Percentiles rank a stretch among this genome's conserved stretches.
Evolutionary conservation across 2,329 filamentous ascomycete genomes (phyloP).

Genomic region (Nothopassalora personata): DNA sequence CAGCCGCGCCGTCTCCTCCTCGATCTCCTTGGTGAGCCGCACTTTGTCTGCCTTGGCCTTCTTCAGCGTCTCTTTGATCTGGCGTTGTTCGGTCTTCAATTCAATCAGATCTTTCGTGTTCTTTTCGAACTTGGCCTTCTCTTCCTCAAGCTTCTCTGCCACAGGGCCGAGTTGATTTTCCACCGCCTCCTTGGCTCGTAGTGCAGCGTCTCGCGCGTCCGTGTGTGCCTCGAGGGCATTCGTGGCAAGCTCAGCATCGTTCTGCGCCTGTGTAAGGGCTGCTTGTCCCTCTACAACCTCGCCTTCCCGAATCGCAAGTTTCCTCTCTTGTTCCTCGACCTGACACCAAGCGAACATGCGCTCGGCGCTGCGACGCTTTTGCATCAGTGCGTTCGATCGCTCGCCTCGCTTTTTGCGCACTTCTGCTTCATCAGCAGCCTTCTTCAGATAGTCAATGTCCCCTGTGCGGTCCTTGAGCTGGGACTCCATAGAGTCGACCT

Average conservation of each 20-base stretch:
- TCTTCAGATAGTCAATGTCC: conserved; percentile 59
- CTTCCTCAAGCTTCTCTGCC: conserved; percentile 44
- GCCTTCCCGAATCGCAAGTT: conserved; percentile 26
- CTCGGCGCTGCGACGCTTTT: conserved; percentile 54
- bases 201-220: conserved; percentile 35
- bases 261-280: conserved; percentile 42
- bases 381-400: conserved; percentile 58
- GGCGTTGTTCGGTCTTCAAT: conserved; percentile 54
- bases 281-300: conserved; percentile 36
- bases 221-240: conserved; percentile 42
- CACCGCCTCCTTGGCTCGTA: conserved; percentile 31
- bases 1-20: conserved; percentile 57
- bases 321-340: conserved; percentile 67
- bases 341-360: conserved; percentile 81
- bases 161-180: conserved; percentile 39
- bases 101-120: conserved; percentile 24
- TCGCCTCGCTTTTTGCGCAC: conserved; percentile 60
- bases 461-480: conserved; percentile 58
- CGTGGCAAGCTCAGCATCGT: conserved; percentile 41
- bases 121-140: conserved; percentile 48
- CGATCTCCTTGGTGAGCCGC: conserved; percentile 43
- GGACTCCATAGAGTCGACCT: conserved; percentile 64
- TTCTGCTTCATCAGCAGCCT: conserved; percentile 56
- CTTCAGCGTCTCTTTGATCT: conserved; percentile 56
- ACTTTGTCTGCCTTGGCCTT: conserved; percentile 43